A percentile compares a stretch with the other conserved stretches of the same genome.
phyloP scores from a whole-genome alignment of 805 yeast species.

The Wickerhamomyces queroliae region DNA sequence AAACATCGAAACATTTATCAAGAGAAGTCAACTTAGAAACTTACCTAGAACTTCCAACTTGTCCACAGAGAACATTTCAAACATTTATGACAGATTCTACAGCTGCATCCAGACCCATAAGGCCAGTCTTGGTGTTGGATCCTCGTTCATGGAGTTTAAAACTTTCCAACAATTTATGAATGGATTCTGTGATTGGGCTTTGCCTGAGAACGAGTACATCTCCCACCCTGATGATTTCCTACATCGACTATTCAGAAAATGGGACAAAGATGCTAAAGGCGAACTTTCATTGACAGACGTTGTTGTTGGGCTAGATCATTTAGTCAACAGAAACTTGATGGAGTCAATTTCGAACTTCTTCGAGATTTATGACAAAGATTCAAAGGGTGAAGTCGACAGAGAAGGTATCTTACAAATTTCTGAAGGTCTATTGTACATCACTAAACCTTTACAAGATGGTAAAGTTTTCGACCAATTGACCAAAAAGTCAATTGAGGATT shows the following conservation, averaged over 20 bases:
- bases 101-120: constrained; percentile 65
- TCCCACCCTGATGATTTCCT: constrained; percentile 43
- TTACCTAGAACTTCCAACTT: constrained; percentile 69
- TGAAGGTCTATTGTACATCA: constrained; percentile 78
- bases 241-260: constrained; percentile 55
- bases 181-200: constrained; percentile 75
- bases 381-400: constrained; percentile 57
- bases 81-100: constrained; percentile 81
- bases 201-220: constrained; percentile 32
- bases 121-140: constrained; percentile 43
- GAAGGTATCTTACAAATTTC: constrained; percentile 81
- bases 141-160: constrained; percentile 67
- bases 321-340: constrained; percentile 72
- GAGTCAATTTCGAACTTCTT: constrained; percentile 75
- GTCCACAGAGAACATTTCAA: constrained; percentile 50
- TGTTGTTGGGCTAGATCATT: constrained; percentile 62
- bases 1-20: constrained; percentile 86
- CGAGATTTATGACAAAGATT: constrained; percentile 59
- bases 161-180: constrained; percentile 71
- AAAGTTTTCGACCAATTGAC: constrained; percentile 59
- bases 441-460: constrained; percentile 83
- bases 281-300: constrained; percentile 64
- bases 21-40: constrained; percentile 85
- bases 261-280: constrained; percentile 58
- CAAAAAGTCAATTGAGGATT: constrained; percentile 54